These are phyloP conservation scores for Epichloe sp. DNA, from an alignment of 2,329 filamentous ascomycete genomes.

Conservation along the genomic window DNA sequence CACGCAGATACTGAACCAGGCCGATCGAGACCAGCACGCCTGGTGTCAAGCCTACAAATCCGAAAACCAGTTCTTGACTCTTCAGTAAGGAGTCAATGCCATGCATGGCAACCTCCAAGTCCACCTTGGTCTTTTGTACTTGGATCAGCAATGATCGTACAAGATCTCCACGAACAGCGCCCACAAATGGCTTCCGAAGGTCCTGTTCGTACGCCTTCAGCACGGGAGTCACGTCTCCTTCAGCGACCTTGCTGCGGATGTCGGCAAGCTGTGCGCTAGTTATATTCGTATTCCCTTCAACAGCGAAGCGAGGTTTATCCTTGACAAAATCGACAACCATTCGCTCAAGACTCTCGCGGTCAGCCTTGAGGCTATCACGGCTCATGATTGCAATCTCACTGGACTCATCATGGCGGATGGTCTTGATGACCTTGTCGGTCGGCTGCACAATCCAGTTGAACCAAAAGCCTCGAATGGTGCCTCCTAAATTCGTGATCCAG, in stretches of 20 bases:
- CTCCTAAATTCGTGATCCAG: constrained; percentile 69
- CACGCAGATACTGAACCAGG: constrained; percentile 57
- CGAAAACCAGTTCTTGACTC: constrained; percentile 94
- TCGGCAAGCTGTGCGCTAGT: constrained; percentile 58
- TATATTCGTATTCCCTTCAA: constrained; percentile 32
- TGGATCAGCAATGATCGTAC: constrained; percentile 87
- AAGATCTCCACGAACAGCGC: constrained; percentile 74
- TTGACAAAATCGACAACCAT: constrained; percentile 96
- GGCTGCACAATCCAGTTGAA: constrained; percentile 92
- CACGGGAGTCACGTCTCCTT: constrained; percentile 88
- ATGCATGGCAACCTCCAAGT: constrained; percentile 89
- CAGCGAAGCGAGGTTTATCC: constrained; percentile 58
- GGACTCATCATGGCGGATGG: constrained; percentile 82
- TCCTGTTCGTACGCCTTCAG: constrained; percentile 86
- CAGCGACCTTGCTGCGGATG: constrained; percentile 67
- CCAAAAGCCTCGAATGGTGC: constrained; percentile 81
- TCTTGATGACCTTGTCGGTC: constrained; percentile 67
- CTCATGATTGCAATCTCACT: constrained; percentile 97
- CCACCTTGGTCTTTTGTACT: constrained; percentile 97
- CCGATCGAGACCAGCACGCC: constrained; percentile 78
- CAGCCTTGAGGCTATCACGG: constrained; percentile 77
- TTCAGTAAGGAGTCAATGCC: constrained; percentile 91
- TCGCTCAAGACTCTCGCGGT: constrained; percentile 81
- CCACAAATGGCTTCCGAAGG: constrained; percentile 65
- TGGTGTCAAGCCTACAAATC: constrained; percentile 89